Percentiles rank a stretch among this genome's conserved stretches.
Conservation (phyloP, 2,329 filamentous ascomycete genomes). For the Pyrenophora teres region DNA sequence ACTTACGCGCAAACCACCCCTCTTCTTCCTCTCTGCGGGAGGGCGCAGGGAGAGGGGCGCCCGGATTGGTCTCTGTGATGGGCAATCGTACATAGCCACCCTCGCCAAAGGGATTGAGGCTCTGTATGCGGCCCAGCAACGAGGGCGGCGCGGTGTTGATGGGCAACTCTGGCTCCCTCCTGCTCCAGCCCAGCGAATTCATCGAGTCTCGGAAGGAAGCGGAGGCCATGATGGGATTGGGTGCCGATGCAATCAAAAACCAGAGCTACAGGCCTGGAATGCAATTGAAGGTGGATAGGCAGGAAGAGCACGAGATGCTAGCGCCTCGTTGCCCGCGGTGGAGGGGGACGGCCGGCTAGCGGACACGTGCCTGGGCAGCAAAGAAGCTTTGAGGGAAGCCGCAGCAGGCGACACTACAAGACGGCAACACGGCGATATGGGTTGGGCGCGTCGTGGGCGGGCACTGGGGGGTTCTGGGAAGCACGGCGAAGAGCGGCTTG, state of each 20-base stretch:
- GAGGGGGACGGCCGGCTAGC: constrained; percentile 14
- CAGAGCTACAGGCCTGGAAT: too few species aligned
- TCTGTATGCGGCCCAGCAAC: constrained; percentile 79
- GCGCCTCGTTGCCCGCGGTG: constrained; percentile 19
- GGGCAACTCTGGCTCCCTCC: constrained; percentile 76
- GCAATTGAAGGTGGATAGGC: background rate
- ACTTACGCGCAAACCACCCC: constrained; percentile 91
- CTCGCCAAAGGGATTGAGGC: constrained; percentile 83
- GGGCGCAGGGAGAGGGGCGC: constrained; percentile 83
- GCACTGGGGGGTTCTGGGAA: background rate
- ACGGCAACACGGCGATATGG: background rate
- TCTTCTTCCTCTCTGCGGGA: constrained; percentile 91
- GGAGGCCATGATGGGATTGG: constrained; percentile 70
- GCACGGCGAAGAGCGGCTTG: constrained; percentile 4
- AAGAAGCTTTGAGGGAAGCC: constrained; percentile 41
- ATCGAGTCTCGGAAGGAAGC: constrained; percentile 90
- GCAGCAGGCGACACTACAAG: constrained; percentile 45
- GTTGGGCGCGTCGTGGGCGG: constrained; percentile 14
- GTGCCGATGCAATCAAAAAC: constrained; percentile 1
- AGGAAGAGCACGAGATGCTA: constrained; percentile 27
- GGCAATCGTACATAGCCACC: constrained; percentile 90
- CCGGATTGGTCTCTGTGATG: constrained; percentile 73
- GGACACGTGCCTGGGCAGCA: constrained; percentile 16
- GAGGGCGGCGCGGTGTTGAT: constrained; percentile 75
- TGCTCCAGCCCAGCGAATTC: constrained; percentile 92